These are phyloP conservation scores for Solanum tarapatanum DNA, from an alignment of 257 asterid genomes.

Conservation along the genomic window DNA sequence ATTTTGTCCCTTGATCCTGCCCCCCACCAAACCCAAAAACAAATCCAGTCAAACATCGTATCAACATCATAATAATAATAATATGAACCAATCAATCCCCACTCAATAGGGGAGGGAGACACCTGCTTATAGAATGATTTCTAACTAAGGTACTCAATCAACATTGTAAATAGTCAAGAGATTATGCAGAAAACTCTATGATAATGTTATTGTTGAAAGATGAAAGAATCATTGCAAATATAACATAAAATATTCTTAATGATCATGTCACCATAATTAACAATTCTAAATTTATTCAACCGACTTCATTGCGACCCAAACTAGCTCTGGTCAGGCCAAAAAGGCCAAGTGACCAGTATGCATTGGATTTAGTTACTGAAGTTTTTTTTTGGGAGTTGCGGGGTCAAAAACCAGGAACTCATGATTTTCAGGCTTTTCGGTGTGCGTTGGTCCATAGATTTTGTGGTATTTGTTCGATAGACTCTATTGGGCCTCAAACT, in stretches of 20 bases:
- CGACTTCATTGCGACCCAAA: not conserved
- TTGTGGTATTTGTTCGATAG: not conserved
- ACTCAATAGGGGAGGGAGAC: not conserved
- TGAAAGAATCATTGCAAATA: too few species aligned
- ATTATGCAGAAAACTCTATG: not conserved
- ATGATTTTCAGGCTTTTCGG: not conserved
- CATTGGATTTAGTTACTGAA: not conserved
- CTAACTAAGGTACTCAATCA: not conserved
- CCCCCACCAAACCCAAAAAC: not conserved
- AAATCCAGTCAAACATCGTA: not conserved
- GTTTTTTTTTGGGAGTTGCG: not conserved
- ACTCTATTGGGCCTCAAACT: not conserved
- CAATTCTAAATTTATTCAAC: not conserved
- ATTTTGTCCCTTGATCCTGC: not conserved
- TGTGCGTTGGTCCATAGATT: not conserved
- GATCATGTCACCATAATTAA: not conserved
- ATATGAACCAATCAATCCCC: not conserved
- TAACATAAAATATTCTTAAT: too few species aligned
- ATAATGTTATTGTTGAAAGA: not conserved
- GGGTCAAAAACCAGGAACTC: not conserved
- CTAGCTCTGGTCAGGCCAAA: not conserved
- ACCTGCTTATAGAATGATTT: not conserved
- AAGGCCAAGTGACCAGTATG: not conserved
- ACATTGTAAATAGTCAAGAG: not conserved
- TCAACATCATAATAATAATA: not conserved